Base-by-base conservation (phyloP, 345 rosid species). In the Ceriops tagal region DNA sequence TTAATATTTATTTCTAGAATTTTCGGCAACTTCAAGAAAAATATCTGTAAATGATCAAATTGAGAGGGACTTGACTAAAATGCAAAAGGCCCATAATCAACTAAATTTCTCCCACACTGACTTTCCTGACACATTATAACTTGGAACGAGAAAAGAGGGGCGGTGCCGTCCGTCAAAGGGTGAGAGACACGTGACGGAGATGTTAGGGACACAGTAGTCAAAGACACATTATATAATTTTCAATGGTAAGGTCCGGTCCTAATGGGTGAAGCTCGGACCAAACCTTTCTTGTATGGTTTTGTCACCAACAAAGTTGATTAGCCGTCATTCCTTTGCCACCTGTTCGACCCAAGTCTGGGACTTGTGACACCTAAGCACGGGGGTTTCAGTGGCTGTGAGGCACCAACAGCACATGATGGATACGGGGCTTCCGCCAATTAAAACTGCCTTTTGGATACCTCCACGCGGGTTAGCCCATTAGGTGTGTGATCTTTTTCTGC, bases 121-220 rank as follows among this genome's bases (percentile, higher is more conserved):
- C 30, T 11, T 10, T 56, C 59, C 49, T 3, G 47, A 43, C 49
- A 43, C 11, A 15, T 13, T 43, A 43, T 3, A 43, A 15, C 6
- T 16, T 51, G 6, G n/a, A 58, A 69, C n/a, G 64, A 64, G 37
- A 16, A 21, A 21, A 53, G 39, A 13, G 51, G 80, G 82, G 75
- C 80, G 80, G 84, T 81, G 82, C 82, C 84, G 76, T 37, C 73
- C 68, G 3, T 0, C 10, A 0, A 60, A 70, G 73, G 82, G 80
- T 69, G 73, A 60, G 49, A 43, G 71, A 65, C 84, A 78, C 80
- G 84, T 78, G 84, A 81, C 72, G 60, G 24, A 66, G 71, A 81
- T 79, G 62, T 72, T 68, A 61, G 39, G 63, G 53, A 6, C 58
- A 46, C 49, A 31, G 4, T 31, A 16, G 59, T 24, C 59, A 56